Conservation (phyloP, 257 asterid genomes). For the Fraxinus cuspidata region DNA sequence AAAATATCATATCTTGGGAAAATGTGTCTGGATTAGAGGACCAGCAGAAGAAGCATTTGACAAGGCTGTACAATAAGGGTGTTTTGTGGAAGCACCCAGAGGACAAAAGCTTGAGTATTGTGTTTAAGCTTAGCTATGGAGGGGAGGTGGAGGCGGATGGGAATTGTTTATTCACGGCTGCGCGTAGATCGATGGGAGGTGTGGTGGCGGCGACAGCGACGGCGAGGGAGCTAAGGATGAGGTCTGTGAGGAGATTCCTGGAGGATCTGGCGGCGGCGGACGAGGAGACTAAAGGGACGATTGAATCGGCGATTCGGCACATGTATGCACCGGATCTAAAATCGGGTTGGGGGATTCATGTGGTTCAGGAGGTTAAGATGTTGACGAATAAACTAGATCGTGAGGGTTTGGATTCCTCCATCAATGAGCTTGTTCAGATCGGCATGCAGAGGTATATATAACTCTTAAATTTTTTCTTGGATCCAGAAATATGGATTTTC, state of each 20-base stretch:
- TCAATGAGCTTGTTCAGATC: conserved; percentile 67
- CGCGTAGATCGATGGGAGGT: conserved; percentile 57
- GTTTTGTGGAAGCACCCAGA: conserved; percentile 86
- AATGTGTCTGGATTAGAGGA: conserved; percentile 77
- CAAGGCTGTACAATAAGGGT: conserved; percentile 65
- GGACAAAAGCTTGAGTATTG: conserved; percentile 45
- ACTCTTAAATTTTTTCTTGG: neutral
- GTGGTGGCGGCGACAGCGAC: conserved; percentile 29
- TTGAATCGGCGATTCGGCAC: conserved; percentile 65
- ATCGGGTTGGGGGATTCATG: conserved; percentile 92
- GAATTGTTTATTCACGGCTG: conserved; percentile 83
- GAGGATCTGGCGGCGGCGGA: conserved; percentile 78
- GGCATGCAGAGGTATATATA: conserved; percentile 78
- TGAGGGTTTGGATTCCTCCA: conserved; percentile 61
- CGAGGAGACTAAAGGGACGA: conserved; percentile 45
- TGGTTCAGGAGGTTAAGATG: conserved; percentile 87
- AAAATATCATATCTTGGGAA: conserved; percentile 50
- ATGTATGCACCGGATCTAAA: conserved; percentile 95
- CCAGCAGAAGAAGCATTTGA: conserved; percentile 68
- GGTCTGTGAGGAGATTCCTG: conserved; percentile 68
- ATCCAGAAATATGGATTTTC: neutral
- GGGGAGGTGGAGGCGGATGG: conserved; percentile 95
- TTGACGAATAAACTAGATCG: conserved; percentile 77
- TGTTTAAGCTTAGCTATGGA: conserved; percentile 75
- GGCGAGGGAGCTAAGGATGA: conserved; percentile 69